Base-by-base conservation (phyloP, 2,329 filamentous ascomycete genomes). In the Fusarium annulatum region DNA sequence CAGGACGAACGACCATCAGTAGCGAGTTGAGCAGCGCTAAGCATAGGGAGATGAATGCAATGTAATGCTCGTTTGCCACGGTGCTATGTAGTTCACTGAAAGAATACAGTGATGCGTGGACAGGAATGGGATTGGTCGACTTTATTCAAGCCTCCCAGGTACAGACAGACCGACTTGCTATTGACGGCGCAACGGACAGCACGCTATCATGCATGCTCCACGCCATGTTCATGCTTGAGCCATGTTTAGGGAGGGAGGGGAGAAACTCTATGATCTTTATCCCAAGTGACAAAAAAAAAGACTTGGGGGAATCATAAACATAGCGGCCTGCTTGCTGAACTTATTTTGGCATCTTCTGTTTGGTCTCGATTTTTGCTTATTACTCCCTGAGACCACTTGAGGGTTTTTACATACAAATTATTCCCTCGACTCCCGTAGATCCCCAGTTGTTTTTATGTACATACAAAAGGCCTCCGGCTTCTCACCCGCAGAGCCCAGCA, bases 61-160 rank as follows among this genome's bases (percentile, higher is more conserved):
- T 51, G 34, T 48, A 68, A 62, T 51, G 34, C 42, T 57, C n/a
- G 41, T 39, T 39, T 63, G 46, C 57, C 57, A 69, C 41, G 21
- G 39, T 33, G 33, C 33, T 33, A 14, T 33, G 33, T 21, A 64
- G 10, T 18, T 23, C 26, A 34, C 39, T 69, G 34, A 52, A 51
- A 28, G 42, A 60, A 39, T 11, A 36, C 34, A 16, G 34, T 26
- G 23, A 45, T 26, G n/a, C 42, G 56, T 67, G 48, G 65, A 41
- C 41, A 67, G 49, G 45, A 51, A 55, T 39, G 21, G 55, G 55
- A 70, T 73, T 69, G 65, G 59, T 10, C 41, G 57, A 65, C 51
- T 69, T 42, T 49, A 69, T 65, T 45, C 48, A 59, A 72, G 70
- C 67, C 67, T 70, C 49, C 46, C 58, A 72, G 69, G 64, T 58